Evolutionary conservation across 164 flowering plant species (phyloP), one percentile per base, ranked within the genome.

Genomic region (Berberis vulgaris): DNA sequence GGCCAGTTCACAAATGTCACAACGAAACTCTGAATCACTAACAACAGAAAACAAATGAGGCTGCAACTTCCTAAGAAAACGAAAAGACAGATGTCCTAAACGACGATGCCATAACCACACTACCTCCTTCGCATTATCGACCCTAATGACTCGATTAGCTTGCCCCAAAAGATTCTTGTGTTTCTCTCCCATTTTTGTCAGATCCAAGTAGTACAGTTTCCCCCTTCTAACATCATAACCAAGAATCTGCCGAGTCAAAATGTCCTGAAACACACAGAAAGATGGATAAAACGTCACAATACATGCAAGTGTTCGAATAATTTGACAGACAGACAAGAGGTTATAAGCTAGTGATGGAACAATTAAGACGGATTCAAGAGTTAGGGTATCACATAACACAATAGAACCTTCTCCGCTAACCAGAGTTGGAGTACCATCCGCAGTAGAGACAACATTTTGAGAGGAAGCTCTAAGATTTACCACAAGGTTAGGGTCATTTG

Each of bases 151-250:
- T 5, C 42, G 56, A 62, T 49, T 49, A 49, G 65, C 26, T 9
- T 49, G 65, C 54, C 56, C 7, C 44, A 59, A 10, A 59, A 43
- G 40, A 9, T 11, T 39, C 0, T 40, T 49, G n/a, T 11, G 45
- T 26, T 41, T 60, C 63, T 54, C 59, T 38, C 58, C 66, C n/a
- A 41, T 61, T 8, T 64, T 40, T 53, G 42, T 53, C 49, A 54
- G 7, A 13, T 65, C 61, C 67, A 65, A 46, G 44, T 45, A 65
- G 54, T 65, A 65, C 3, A 65, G 50, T 43, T 65, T 65, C 44
- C 67, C 67, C 43, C 11, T 6, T 65, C 43, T 65, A 54, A 65
- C 50, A 63, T 57, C 66, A 63, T 53, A 63, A 63, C 66, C 66
- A 63, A 63, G 66, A 52, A 63, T 42, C 57, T 52, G 45, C 5